phyloP scores from a whole-genome alignment of 805 yeast species.

The Candida insectorum region DNA sequence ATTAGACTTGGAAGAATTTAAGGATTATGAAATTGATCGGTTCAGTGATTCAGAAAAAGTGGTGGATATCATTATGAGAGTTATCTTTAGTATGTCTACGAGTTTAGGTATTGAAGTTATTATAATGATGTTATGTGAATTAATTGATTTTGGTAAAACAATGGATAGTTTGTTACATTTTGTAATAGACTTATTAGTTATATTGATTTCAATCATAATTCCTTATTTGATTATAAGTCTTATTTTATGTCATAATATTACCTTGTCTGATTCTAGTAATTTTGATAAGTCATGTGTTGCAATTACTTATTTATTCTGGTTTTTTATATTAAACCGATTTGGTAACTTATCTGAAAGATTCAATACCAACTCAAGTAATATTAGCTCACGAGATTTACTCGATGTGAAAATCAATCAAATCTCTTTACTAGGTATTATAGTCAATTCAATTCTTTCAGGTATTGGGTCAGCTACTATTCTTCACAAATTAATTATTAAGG shows the following conservation, averaged over 20 bases:
- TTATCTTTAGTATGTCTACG: constrained; percentile 25
- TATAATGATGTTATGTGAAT: constrained; percentile 34
- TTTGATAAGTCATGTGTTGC: constrained; percentile 1
- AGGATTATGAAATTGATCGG: constrained; percentile 4
- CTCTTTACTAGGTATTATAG: constrained; percentile 47
- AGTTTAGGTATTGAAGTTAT: constrained; percentile 31
- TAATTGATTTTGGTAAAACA: constrained; percentile 18
- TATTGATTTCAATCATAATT: constrained; percentile 37
- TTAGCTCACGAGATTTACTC: constrained; percentile 21
- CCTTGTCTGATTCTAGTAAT: constrained; percentile 13
- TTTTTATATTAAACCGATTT: constrained; percentile 26
- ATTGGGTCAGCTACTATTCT: constrained; percentile 51
- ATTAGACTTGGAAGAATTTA: neutral
- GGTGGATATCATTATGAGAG: neutral
- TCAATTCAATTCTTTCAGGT: constrained; percentile 49
- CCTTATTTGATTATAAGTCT: constrained; percentile 40
- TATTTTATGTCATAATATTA: constrained; percentile 23
- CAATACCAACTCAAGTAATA: neutral
- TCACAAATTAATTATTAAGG: constrained; percentile 13
- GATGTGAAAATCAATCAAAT: constrained; percentile 44
- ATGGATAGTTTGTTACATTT: constrained; percentile 35
- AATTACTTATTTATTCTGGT: constrained; percentile 27
- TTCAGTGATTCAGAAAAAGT: neutral
- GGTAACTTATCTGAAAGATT: constrained; percentile 17
- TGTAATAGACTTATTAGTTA: constrained; percentile 35